Evolutionary conservation across 257 asterid species (phyloP), one percentile per base, ranked within the genome.

Genomic region (Avicennia marina): DNA sequence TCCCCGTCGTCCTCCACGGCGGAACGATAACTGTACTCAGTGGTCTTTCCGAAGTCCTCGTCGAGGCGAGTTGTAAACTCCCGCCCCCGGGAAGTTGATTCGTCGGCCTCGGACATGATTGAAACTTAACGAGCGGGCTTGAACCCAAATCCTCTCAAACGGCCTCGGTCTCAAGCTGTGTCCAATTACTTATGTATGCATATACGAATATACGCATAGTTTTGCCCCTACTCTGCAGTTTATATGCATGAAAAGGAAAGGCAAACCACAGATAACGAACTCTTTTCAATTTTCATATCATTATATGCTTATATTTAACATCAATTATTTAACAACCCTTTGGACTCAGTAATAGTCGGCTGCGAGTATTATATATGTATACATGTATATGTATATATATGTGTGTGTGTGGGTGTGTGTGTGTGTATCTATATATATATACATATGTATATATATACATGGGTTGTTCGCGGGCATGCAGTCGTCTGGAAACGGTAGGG

Each of bases 61-160:
- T 53, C 82, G 6, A 8, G 71, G 36, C 38, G 32, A 36, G 67
- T 62, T 53, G 58, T 18, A 6, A 49, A 58, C 26, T 44, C 75
- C 20, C 71, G 67, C 50, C 66, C 46, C 82, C 84, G 72, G 16
- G 72, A 18, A 22, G 79, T 45, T 42, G 86, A 76, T 63, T 78
- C 90, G 78, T 82, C 82, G 82, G 74, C 94, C 52, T 69, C 74
- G 50, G 95, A 70, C 91, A 87, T 90, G 6, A 61, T 57, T 63
- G 13, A 36, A 36, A 4, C 13, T 36, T 7, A 36, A 36, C 33
- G 7, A 29, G 3, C 34, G 34, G 8, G 34, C 34, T 8, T 29
- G 7, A 29, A 29, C 8, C 34, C 4, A 29, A 29, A 29, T 8
- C 4, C 8, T 8, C 4, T 4, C 34, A 29, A 4, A 29, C 34